Conservation (phyloP, 176 grass and related monocot species). For the Triticum turgidum region DNA sequence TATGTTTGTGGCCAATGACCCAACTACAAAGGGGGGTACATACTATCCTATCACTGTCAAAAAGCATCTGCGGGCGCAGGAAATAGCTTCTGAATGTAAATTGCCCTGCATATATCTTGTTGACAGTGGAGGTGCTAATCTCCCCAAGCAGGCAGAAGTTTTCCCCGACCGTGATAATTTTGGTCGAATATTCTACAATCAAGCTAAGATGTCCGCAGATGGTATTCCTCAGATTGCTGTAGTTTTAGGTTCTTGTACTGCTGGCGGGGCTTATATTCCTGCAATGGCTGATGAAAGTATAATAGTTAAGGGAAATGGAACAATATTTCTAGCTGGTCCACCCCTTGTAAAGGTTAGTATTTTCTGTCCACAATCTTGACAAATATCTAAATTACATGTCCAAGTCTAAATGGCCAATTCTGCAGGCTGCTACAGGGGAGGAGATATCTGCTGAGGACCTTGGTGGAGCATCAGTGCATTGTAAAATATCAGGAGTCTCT, state of each 20-base stretch:
- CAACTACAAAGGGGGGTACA: slow-evolving; percentile 91
- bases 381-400: slow-evolving; percentile 19
- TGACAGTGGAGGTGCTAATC: slow-evolving; percentile 95
- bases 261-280: slow-evolving; percentile 96
- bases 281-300: slow-evolving; percentile 99
- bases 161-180: slow-evolving; percentile 97
- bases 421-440: slow-evolving; percentile 96
- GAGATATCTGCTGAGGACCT: slow-evolving; percentile 97
- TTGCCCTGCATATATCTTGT: slow-evolving; percentile 95
- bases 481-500: slow-evolving; percentile 92
- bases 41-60: slow-evolving; percentile 96
- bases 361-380: background rate
- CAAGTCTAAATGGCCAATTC: slow-evolving; percentile 37
- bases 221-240: slow-evolving; percentile 92
- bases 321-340: slow-evolving; percentile 95
- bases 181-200: slow-evolving; percentile 98
- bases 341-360: slow-evolving; percentile 94
- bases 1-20: slow-evolving; percentile 97
- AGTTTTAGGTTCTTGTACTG: slow-evolving; percentile 97
- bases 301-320: slow-evolving; percentile 93
- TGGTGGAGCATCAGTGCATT: slow-evolving; percentile 96
- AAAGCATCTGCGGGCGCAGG: slow-evolving; percentile 91
- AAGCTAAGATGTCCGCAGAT: slow-evolving; percentile 91
- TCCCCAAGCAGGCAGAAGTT: slow-evolving; percentile 93
- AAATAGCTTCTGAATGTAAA: slow-evolving; percentile 87